Percentiles rank a stretch among this genome's conserved stretches.
Evolutionary conservation across 331 rosid species (phyloP).

Genomic region (Spiraea crenata): DNA sequence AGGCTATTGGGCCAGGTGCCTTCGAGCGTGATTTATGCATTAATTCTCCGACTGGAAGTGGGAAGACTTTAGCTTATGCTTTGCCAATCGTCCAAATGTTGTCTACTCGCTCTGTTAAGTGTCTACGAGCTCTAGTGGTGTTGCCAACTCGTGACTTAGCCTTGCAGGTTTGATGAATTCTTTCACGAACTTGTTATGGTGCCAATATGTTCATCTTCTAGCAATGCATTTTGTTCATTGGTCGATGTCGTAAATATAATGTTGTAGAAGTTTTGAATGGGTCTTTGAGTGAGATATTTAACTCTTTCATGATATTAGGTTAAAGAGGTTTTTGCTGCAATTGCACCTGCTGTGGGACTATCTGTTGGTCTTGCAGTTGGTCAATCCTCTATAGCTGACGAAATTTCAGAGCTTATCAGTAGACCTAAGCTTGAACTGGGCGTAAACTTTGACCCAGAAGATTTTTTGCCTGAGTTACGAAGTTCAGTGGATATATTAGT

Average conservation of each 20-base stretch:
- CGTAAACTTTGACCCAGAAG: conserved; percentile 53
- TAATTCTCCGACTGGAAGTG: conserved; percentile 94
- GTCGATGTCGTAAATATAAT: neutral
- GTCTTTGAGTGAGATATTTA: neutral
- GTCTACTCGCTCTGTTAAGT: conserved; percentile 48
- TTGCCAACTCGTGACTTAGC: conserved; percentile 94
- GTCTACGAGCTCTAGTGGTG: conserved; percentile 73
- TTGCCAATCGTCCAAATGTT: conserved; percentile 80
- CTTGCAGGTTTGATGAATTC: conserved; percentile 56
- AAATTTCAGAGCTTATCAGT: conserved; percentile 57
- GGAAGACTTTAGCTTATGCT: conserved; percentile 91
- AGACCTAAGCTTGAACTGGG: conserved; percentile 58
- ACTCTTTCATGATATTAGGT: conserved; percentile 29
- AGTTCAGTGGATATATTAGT: conserved; percentile 86
- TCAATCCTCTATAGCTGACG: conserved; percentile 73
- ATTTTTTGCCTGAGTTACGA: conserved; percentile 27
- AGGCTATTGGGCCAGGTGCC: conserved; percentile 76
- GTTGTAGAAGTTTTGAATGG: neutral
- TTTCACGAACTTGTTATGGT: neutral
- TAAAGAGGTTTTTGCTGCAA: conserved; percentile 59
- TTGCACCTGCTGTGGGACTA: conserved; percentile 72
- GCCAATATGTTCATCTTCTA: neutral
- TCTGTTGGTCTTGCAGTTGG: conserved; percentile 81
- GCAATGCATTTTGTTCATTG: neutral
- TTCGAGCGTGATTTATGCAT: conserved; percentile 80